A percentile compares a stretch with the other conserved stretches of the same genome.
Evolutionary conservation across 2,329 filamentous ascomycete species (phyloP).

Genomic region (Aspergillus udagawae): DNA sequence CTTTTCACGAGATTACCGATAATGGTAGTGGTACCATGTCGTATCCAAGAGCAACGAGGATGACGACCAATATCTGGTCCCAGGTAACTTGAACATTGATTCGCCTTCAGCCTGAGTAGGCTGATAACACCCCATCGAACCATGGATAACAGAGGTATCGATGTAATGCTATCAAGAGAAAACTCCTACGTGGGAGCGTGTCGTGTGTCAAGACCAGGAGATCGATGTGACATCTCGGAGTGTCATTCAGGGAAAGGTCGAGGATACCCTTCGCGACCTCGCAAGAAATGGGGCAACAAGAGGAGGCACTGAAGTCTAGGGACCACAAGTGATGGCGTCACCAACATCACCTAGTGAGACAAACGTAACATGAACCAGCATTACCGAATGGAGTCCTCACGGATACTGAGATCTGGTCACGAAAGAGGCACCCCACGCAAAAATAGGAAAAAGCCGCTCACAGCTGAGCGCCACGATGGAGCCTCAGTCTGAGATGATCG

Average conservation of each 20-base stretch:
- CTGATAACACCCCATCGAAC: conserved; percentile 19
- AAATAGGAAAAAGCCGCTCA: neutral
- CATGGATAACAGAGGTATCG: conserved; percentile 17
- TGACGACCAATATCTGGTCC: conserved; percentile 5
- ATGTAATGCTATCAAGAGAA: conserved; percentile 7
- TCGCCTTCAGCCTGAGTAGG: neutral
- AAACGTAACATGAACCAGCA: neutral
- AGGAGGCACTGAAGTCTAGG: conserved; percentile 3
- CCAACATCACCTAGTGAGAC: neutral
- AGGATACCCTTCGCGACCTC: conserved; percentile 10
- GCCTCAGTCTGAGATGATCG: neutral
- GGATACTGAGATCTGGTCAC: neutral
- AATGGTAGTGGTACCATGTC: conserved; percentile 22
- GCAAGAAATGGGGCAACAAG: neutral
- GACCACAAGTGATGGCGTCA: conserved; percentile 13
- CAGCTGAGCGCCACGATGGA: neutral
- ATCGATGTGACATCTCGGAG: conserved; percentile 27
- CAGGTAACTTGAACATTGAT: neutral
- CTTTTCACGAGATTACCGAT: conserved; percentile 14
- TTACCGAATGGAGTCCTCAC: neutral
- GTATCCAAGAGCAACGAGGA: conserved; percentile 20
- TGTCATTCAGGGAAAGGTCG: conserved; percentile 19
- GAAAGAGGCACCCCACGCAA: neutral
- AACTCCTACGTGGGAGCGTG: conserved; percentile 3
- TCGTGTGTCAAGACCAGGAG: conserved; percentile 9